Evolutionary conservation across 306 rosid genomes (phyloP), one percentile per base, ranked within the genome.

Genomic region (Gillenia trifoliata): DNA sequence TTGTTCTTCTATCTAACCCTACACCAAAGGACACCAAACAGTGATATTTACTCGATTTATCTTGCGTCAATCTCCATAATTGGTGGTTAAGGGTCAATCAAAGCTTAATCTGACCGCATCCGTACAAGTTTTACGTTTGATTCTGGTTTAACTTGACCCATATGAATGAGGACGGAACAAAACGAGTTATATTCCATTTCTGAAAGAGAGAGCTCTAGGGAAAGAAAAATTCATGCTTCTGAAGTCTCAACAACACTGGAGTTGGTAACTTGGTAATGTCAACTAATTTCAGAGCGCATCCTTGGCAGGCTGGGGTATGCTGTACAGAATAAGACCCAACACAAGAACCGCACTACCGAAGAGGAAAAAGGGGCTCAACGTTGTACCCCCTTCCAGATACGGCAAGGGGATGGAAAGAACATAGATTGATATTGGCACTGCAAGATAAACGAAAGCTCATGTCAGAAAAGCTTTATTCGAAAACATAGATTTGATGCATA

Each of bases 351-450:
- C 82, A 83, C 91, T 85, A 31, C 96, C 98, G 16, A 83, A 81
- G 68, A 93, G 81, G 66, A 93, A 93, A 41, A 85, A 80, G 34
- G 97, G 97, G 75, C 98, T 89, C 81, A 93, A 76, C 70, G 69
- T 78, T 78, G 96, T 76, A 75, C 85, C 85, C 52, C 55, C 78
- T 2, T 87, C 86, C 78, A 93, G 91, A 86, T 86, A 93, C 59
- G 98, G 98, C 85, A 93, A 77, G 67, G 93, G 96, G 57, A 84
- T 87, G 60, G 98, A 89, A 75, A 91, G 96, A 71, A 88, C 68
- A 68, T 81, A 91, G 73, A 93, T 87, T 50, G 97, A 83, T 75
- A 89, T 67, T 8, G 98, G 97, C 85, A 91, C 98, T 93, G 92
- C 89, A 89, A 77, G 79, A 79, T 30, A 49, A 67, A 52, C 52